Percentiles rank a stretch among this genome's conserved stretches.
Conservation (phyloP, 2,329 filamentous ascomycete species). For the Xylariomycetidae sp. region DNA sequence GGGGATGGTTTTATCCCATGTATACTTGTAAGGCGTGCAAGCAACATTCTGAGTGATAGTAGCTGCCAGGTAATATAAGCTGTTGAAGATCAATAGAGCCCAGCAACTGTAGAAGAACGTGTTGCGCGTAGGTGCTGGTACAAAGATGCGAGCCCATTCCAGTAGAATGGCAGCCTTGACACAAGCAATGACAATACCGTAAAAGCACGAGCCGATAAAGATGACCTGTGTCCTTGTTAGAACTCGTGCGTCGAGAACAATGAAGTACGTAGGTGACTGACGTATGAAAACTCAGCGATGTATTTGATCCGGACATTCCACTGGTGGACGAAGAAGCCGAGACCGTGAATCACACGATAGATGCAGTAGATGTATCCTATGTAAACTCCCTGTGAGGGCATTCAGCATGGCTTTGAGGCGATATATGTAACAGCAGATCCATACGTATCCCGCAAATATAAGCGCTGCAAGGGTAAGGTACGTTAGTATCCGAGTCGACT, state of each 20-base stretch:
- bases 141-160: constrained; percentile 6
- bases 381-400: constrained; percentile 1
- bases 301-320: constrained; percentile 5
- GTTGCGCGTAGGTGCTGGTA: constrained; percentile 2
- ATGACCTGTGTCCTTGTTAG: constrained; percentile 1
- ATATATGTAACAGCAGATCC: not conserved
- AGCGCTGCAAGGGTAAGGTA: constrained; percentile 1
- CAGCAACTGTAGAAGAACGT: constrained; percentile 1
- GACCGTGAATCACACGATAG: not conserved
- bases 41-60: not conserved
- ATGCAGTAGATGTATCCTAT: not conserved
- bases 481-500: not conserved
- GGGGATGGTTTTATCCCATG: constrained; percentile 15
- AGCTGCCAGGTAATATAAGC: constrained; percentile 1
- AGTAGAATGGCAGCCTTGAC: constrained; percentile 4
- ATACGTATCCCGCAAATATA: constrained; percentile 3
- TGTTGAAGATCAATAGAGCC: not conserved
- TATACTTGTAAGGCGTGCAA: not conserved
- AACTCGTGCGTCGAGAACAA: not conserved
- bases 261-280: not conserved
- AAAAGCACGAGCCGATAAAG: constrained; percentile 2
- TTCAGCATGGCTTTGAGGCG: not conserved
- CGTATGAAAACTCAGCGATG: constrained; percentile 3
- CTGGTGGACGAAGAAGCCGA: constrained; percentile 7
- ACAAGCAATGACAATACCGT: constrained; percentile 2